Evolutionary conservation across 1,284 basidiomycete species (phyloP), one percentile per base, ranked within the genome.

Genomic region (Ceratobasidium theobromae): DNA sequence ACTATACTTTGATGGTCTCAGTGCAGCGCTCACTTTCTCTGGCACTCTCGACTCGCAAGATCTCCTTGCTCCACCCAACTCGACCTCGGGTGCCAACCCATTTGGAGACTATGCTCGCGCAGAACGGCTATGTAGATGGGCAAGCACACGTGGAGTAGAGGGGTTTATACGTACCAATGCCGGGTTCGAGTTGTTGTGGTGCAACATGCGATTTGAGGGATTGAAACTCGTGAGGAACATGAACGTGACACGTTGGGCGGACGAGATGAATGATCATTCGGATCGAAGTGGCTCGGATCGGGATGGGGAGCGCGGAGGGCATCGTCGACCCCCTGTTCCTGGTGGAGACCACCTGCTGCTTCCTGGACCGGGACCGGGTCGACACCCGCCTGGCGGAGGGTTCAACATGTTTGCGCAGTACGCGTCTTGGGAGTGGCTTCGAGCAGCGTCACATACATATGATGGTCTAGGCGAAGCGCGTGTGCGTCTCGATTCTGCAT

Each of bases 131-230:
- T 68, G 69, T 54, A 12, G 11, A 23, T 51, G 62, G 46, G 66
- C 45, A 2, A 30, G 53, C 1, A 23, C 43, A 28, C 57, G 53
- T 6, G 60, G 68, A 6, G 51, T 71, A 30, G 58, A 70, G 21
- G 70, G 70, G 28, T 69, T 71, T 14, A 68, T 71, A 11, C 54
- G 70, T 14, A 68, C 66, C 51, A 71, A 71, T 52, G 58, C 67
- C 11, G 70, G 70, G 12, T 71, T 71, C 54, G 70, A 71, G 41
- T 21, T 71, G 12, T 51, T 71, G 21, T 66, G 54, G 65, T 71
- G 70, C 67, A 65, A 71, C 28, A 69, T 65, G 65, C 25, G 32
- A 2, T 27, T 33, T 11, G 18, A 28, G 25, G 64, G 69, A 8
- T 16, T 70, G 23, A 38, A 69, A 49, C 68, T 70, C n/a, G 53